These are phyloP conservation scores for Melaleuca quinquenervia DNA, from an alignment of 345 rosid genomes.

Conservation along the genomic window DNA sequence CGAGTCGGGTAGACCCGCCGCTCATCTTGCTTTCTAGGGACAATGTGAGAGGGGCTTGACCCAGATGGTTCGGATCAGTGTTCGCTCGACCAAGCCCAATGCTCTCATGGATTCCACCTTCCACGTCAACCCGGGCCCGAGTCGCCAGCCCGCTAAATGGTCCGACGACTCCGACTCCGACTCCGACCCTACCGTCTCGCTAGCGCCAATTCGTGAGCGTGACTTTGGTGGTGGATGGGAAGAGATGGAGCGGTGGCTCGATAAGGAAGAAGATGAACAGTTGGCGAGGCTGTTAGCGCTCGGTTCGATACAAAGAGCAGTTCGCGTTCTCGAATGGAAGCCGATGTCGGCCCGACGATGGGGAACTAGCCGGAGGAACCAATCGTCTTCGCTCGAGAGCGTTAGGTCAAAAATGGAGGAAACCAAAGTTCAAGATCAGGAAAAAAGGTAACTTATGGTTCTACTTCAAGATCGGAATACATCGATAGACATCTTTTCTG, in stretches of 20 bases:
- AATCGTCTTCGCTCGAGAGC: no score
- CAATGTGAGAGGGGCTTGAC: not conserved
- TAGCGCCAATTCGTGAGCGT: not conserved
- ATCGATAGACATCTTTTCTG: not conserved
- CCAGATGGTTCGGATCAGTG: not conserved
- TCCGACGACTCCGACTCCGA: not conserved
- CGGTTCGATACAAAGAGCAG: not conserved
- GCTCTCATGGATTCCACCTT: not conserved
- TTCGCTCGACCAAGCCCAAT: not conserved
- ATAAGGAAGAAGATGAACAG: not conserved
- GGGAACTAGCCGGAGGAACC: no score
- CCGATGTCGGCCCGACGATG: not conserved
- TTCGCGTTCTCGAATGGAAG: not conserved
- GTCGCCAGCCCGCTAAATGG: not conserved
- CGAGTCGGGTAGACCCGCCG: not conserved
- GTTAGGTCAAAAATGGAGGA: no score
- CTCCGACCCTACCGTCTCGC: not conserved
- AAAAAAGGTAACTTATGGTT: no score
- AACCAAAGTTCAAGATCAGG: no score
- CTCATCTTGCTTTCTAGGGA: not conserved
- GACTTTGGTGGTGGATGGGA: not conserved
- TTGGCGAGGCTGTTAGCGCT: not conserved
- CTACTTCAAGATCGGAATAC: not conserved
- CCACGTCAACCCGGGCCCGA: not conserved
- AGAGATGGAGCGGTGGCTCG: not conserved